Conservation (phyloP, 2,329 filamentous ascomycete genomes). For the Cryphonectria carpinicola region DNA sequence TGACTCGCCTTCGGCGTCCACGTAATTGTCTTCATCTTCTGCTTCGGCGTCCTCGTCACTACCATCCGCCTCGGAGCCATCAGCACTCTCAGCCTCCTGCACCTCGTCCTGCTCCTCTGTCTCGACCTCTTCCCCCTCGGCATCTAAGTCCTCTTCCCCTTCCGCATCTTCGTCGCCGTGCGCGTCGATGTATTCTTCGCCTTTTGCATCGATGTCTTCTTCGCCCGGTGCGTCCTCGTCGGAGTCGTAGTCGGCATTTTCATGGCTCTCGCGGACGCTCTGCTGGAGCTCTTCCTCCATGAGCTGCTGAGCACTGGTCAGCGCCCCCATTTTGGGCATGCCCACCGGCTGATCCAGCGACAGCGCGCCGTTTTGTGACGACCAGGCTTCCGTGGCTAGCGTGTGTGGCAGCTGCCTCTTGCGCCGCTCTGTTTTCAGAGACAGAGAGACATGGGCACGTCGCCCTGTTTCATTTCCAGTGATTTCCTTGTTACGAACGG, state of each 20-base stretch:
- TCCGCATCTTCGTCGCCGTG: slow-evolving; percentile 42
- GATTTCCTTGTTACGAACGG: not conserved
- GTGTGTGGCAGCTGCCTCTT: slow-evolving; percentile 18
- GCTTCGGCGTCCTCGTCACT: slow-evolving; percentile 32
- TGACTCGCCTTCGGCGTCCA: slow-evolving; percentile 38
- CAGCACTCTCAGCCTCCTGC: slow-evolving; percentile 33
- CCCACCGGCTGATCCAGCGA: not conserved
- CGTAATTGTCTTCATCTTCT: slow-evolving; percentile 32
- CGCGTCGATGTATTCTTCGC: slow-evolving; percentile 35
- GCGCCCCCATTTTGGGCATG: slow-evolving; percentile 36
- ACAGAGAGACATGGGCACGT: slow-evolving; percentile 19
- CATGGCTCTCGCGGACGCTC: slow-evolving; percentile 56
- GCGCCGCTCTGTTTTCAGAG: slow-evolving; percentile 27
- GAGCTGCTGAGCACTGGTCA: slow-evolving; percentile 47
- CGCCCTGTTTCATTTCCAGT: slow-evolving; percentile 24
- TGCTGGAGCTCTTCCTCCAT: slow-evolving; percentile 63
- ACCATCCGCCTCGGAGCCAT: slow-evolving; percentile 27
- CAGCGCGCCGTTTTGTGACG: not conserved
- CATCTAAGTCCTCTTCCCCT: slow-evolving; percentile 47
- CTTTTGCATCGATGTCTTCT: slow-evolving; percentile 38
- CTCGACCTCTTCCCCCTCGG: slow-evolving; percentile 40
- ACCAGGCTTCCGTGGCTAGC: slow-evolving; percentile 18
- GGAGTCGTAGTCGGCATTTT: slow-evolving; percentile 43
- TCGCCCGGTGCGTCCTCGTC: slow-evolving; percentile 41
- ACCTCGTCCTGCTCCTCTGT: slow-evolving; percentile 42